Evolutionary conservation across 2,329 filamentous ascomycete genomes (phyloP), one percentile per base, ranked within the genome.

Genomic region (Fusarium guadeloupense): DNA sequence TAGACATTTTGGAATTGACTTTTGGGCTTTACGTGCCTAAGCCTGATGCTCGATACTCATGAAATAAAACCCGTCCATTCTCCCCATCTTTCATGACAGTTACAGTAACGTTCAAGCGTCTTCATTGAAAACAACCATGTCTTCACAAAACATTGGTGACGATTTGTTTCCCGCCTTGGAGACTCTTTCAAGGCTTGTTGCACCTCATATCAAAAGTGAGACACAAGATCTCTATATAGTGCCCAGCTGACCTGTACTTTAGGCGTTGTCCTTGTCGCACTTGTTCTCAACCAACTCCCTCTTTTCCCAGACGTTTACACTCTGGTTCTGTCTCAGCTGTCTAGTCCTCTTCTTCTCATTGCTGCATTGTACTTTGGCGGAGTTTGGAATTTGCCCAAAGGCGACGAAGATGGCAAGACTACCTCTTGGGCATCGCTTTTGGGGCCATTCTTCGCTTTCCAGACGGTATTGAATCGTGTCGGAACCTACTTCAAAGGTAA

Each of bases 91-190:
- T n/a, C n/a, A n/a, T n/a, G n/a, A n/a, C n/a, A n/a, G n/a, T n/a
- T n/a, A n/a, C n/a, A n/a, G n/a, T n/a, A n/a, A n/a, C n/a, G n/a
- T n/a, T n/a, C n/a, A n/a, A n/a, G n/a, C n/a, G n/a, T n/a, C n/a
- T n/a, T n/a, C n/a, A n/a, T n/a, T n/a, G n/a, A n/a, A n/a, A 35
- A 21, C 8, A 21, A 28, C 4, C 31, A 62, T 62, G 59, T 33
- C 59, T 60, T 38, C 59, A 3, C 41, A 37, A 46, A 60, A 43
- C 25, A 35, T 23, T 17, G 38, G 59, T 14, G 59, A 62, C 35
- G 59, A 62, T 14, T n/a, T 62, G 10, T 62, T 62, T 30, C 54
- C 59, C 2, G 59, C 59, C 2, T 3, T 62, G 17, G 59, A 62
- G 14, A 54, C 59, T 4, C 20, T 62, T 2, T 62, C 59, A 1